phyloP scores from a whole-genome alignment of 768 basidiomycete genomes.

The Russula griseocarnosa region DNA sequence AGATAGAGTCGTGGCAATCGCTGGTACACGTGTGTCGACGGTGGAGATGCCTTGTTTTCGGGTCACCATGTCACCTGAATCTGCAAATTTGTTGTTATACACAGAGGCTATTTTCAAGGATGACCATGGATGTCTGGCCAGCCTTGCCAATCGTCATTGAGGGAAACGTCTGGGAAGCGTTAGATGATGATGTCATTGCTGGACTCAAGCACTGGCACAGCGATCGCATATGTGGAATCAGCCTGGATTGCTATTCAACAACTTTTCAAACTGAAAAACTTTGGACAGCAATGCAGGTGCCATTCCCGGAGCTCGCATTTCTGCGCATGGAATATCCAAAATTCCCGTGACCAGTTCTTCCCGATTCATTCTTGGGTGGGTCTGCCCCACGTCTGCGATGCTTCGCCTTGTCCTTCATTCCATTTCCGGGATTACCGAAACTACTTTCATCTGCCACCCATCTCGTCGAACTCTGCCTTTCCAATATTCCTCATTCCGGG shows the following conservation, averaged over 20 bases:
- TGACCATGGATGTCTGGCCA: not conserved
- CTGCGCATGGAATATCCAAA: too few relatives aligned
- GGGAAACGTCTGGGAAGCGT: too few relatives aligned
- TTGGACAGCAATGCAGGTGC: not conserved
- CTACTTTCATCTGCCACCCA: too few relatives aligned
- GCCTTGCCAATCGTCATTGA: not conserved
- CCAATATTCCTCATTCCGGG: too few relatives aligned
- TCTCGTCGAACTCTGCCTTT: too few relatives aligned
- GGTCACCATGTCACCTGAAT: not conserved
- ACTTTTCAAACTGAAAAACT: not conserved
- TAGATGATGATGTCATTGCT: not conserved
- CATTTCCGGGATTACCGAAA: too few relatives aligned
- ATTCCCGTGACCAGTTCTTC: too few relatives aligned
- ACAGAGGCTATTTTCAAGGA: not conserved
- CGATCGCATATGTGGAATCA: not conserved
- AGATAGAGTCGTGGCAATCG: not conserved
- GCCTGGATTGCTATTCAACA: rapidly evolving
- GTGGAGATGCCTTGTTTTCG: not conserved
- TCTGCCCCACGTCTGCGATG: too few relatives aligned
- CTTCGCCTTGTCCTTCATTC: rapidly evolving
- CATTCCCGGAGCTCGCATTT: not conserved
- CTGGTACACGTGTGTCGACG: not conserved
- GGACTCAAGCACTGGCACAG: not conserved
- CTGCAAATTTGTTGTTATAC: not conserved
- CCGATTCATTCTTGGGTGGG: too few relatives aligned